phyloP scores from a whole-genome alignment of 768 basidiomycete genomes.

The Fistulinella prunicolor region DNA sequence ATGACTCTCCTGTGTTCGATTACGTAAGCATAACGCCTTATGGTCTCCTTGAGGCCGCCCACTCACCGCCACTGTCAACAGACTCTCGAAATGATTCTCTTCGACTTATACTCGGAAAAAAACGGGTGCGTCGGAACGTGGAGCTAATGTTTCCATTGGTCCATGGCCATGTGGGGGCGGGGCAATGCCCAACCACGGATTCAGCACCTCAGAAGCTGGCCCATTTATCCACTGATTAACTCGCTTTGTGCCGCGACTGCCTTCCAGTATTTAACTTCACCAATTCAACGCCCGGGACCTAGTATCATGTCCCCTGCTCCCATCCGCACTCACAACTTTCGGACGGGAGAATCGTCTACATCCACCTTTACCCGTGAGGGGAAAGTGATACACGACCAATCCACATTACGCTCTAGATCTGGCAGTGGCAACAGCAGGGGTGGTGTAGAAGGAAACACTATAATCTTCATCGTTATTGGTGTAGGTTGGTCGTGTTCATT shows the following conservation, averaged over 20 bases:
- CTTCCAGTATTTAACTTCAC: conserved; percentile 16
- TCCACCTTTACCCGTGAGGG: not conserved
- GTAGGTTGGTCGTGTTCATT: conserved; percentile 23
- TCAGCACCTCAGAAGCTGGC: not conserved
- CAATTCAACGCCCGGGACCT: not conserved
- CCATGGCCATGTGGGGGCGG: not conserved
- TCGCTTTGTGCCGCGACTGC: conserved; percentile 8
- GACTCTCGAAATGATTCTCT: conserved; percentile 8
- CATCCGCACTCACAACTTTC: conserved; percentile 1
- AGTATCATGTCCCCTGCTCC: conserved; percentile 10
- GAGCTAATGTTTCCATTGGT: conserved; percentile 21
- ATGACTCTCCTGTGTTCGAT: not conserved
- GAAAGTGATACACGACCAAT: conserved; percentile 4
- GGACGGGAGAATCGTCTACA: not conserved
- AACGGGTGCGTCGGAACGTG: conserved; percentile 12
- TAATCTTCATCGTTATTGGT: conserved; percentile 23
- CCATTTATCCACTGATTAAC: conserved; percentile 8
- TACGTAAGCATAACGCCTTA: conserved; percentile 14
- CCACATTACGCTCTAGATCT: conserved; percentile 11
- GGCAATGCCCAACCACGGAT: conserved; percentile 18
- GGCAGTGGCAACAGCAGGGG: not conserved
- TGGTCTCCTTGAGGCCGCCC: conserved; percentile 18
- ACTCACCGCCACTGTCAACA: conserved; percentile 22
- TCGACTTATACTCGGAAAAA: conserved; percentile 9
- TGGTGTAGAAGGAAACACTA: conserved; percentile 13